Evolutionary conservation across 1,284 basidiomycete genomes (phyloP), one percentile per base, ranked within the genome.

Genomic region (Malassezia equina): DNA sequence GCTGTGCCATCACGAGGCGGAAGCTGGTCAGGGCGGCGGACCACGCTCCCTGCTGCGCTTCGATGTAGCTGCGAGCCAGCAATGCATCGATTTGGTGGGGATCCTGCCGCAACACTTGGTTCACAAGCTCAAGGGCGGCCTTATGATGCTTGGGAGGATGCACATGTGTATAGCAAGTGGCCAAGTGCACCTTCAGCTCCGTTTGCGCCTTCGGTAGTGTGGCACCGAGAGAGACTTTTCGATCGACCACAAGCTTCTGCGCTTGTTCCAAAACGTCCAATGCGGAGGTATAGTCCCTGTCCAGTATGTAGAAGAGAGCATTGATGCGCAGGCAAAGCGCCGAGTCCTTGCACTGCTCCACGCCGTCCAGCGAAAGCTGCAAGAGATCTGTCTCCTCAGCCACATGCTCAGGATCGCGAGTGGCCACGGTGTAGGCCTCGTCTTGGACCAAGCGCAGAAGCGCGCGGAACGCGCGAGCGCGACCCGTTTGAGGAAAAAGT

Each of bases 91-190:
- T n/a, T 23, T 45, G 32, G 21, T 40, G 15, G 12, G 47, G 47
- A 1, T 78, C 64, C 13, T 34, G 1, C 1, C n/a, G 28, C 4
- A 96, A 80, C 4, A 91, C 80, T 2, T 82, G 81, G 31, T 87
- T 81, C 24, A 93, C 78, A 6, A 93, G 79, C 12, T 81, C 77
- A 27, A 84, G 77, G 1, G 93, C 91, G 41, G 84, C 83, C 12
- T 78, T 66, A 71, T 98, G 93, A 66, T 95, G 84, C 67, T 90
- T 90, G 0, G 93, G 93, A 9, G 91, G 84, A 75, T 84, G 88
- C 50, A 86, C 79, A 63, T 94, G 85, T 1, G 90, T 86, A 15
- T 94, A 79, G 3, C 87, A 84, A 0, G 81, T 84, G 0, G 82
- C 82, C 12, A 90, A 78, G 6, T 80, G 78, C 7, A 81, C 78